phyloP scores from a whole-genome alignment of 2,329 filamentous ascomycete species.

The Metarhizium robertsii region DNA sequence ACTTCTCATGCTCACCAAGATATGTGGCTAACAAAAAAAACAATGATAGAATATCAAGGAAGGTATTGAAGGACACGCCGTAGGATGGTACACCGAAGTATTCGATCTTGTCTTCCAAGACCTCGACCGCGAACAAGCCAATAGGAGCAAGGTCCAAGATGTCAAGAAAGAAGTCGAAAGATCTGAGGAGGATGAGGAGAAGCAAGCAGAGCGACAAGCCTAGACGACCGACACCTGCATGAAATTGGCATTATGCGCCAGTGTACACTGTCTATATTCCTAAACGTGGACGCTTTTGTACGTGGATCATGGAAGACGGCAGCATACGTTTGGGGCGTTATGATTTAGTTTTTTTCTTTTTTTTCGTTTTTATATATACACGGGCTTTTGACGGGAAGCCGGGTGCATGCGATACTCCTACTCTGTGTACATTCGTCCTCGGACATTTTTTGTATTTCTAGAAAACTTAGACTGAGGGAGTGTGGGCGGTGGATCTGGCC shows the following conservation, averaged over 20 bases:
- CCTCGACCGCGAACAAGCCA: slow-evolving; percentile 64
- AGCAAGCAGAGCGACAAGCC: neutral
- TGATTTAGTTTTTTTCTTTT: neutral
- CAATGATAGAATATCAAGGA: slow-evolving; percentile 83
- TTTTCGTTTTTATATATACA: neutral
- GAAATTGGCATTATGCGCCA: neutral
- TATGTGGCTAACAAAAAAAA: too few relatives aligned
- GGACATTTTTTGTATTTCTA: slow-evolving; percentile 1
- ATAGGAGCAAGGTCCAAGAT: slow-evolving; percentile 58
- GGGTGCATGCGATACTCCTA: slow-evolving; percentile 1
- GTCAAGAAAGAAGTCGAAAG: slow-evolving; percentile 39
- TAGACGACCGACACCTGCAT: neutral
- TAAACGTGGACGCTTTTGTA: neutral
- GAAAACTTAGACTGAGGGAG: neutral
- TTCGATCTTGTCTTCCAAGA: slow-evolving; percentile 85
- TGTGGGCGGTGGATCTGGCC: neutral
- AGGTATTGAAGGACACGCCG: slow-evolving; percentile 83
- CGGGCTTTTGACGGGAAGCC: neutral
- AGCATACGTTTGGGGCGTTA: slow-evolving; percentile 3
- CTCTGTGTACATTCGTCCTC: slow-evolving; percentile 2
- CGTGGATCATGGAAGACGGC: neutral
- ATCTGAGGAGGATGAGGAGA: slow-evolving; percentile 25
- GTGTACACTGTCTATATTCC: slow-evolving; percentile 1
- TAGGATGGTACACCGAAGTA: slow-evolving; percentile 89
- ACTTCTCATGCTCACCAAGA: neutral